phyloP scores from a whole-genome alignment of 257 asterid species.

The Nicotiana noctiflora region DNA sequence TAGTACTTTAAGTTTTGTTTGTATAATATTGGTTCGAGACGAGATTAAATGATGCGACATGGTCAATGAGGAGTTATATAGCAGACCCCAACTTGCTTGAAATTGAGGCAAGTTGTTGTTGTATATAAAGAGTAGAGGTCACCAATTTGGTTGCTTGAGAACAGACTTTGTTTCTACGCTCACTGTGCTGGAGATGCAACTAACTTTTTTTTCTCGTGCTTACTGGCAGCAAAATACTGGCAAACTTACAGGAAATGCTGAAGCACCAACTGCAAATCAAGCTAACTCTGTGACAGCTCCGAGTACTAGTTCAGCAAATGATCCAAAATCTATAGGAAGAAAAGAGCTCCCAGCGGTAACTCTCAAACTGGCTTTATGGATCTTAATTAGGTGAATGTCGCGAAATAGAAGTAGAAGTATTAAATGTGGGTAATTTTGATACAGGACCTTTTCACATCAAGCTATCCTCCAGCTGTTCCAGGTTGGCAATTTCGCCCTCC shows the following conservation, averaged over 20 bases:
- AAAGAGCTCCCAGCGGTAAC: constrained; percentile 75
- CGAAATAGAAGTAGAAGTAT: not conserved
- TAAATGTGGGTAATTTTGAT: not conserved
- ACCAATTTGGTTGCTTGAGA: not conserved
- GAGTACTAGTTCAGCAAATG: constrained; percentile 26
- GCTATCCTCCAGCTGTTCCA: constrained; percentile 32
- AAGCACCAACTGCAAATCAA: constrained; percentile 26
- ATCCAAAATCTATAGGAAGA: constrained; percentile 29
- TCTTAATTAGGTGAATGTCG: not conserved
- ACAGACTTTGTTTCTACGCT: not conserved
- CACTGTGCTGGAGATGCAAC: not conserved
- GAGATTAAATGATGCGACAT: no score
- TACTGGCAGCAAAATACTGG: constrained; percentile 27
- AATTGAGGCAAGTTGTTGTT: no score
- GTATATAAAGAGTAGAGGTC: not conserved
- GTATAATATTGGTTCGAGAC: no score
- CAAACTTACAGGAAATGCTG: constrained; percentile 19
- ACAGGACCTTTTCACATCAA: constrained; percentile 58
- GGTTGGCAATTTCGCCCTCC: constrained; percentile 54
- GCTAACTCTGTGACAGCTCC: constrained; percentile 13
- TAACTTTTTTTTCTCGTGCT: constrained; percentile 12
- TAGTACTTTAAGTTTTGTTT: not conserved
- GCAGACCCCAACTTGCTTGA: no score
- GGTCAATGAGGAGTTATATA: no score
- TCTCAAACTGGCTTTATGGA: not conserved